phyloP scores from a whole-genome alignment of 495 filamentous ascomycete genomes.

The Cercophora samala region DNA sequence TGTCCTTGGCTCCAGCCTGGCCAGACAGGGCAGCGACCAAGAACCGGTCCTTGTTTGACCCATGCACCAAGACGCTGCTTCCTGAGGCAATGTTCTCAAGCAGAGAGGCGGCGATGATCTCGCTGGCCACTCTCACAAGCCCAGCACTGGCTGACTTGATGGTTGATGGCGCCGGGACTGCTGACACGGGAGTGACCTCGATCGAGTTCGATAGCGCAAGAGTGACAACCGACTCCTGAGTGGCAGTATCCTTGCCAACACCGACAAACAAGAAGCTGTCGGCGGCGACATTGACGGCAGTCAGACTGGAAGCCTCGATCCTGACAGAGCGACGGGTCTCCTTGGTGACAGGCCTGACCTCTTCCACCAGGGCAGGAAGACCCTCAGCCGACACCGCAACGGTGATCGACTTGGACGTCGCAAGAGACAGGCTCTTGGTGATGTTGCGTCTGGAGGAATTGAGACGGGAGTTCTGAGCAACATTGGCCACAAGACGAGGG shows the following conservation, averaged over 20 bases:
- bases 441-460: background rate
- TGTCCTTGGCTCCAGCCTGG: background rate
- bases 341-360: background rate
- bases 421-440: background rate
- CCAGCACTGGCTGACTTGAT: background rate
- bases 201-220: background rate
- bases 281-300: background rate
- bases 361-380: background rate
- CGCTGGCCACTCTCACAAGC: background rate
- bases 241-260: background rate
- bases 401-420: too few species aligned
- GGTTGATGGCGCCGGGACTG: too few species aligned
- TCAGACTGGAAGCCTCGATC: slow-evolving; percentile 5
- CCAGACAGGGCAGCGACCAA: background rate
- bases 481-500: background rate
- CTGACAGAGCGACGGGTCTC: background rate
- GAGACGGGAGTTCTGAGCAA: background rate
- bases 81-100: background rate
- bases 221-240: background rate
- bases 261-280: background rate
- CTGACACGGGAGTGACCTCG: too few species aligned
- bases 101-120: background rate
- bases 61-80: slow-evolving; percentile 2
- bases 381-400: too few species aligned
- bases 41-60: background rate